Conservation (phyloP, 352 stramenopile genomes). For the Pythium brachiatum region DNA sequence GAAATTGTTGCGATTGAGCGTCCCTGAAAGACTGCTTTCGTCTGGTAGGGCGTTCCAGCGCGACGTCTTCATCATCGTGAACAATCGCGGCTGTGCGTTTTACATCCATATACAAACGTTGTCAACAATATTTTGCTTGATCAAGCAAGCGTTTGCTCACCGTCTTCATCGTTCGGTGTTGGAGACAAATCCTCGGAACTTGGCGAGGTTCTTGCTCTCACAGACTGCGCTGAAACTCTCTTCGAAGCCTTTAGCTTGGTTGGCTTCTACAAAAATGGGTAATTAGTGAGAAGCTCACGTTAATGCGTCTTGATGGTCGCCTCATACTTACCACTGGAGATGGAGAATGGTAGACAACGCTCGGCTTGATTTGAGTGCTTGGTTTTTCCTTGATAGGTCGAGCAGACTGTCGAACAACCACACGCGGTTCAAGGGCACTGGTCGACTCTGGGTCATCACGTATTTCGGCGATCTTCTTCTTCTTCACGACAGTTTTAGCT, state of each 20-base stretch:
- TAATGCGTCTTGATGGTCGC: no score
- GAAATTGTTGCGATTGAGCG: slow-evolving; percentile 12
- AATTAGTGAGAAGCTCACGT: no score
- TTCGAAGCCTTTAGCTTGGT: neutral
- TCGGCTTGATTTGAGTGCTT: neutral
- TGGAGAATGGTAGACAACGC: neutral
- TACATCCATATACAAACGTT: neutral
- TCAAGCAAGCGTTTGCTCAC: neutral
- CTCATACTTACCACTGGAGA: neutral
- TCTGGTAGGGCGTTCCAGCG: neutral
- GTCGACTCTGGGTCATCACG: neutral
- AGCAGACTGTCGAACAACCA: no score
- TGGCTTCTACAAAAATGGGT: neutral
- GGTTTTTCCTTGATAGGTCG: neutral
- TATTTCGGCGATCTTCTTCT: no score
- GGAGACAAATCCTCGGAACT: neutral
- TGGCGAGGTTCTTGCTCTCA: neutral
- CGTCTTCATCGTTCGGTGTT: neutral
- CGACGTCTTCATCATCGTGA: slow-evolving; percentile 6
- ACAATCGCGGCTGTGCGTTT: slow-evolving; percentile 5
- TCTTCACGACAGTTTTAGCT: no score
- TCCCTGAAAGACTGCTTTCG: slow-evolving; percentile 10
- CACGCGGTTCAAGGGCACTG: no score
- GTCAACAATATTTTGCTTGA: neutral
- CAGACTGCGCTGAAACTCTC: neutral